phyloP scores from a whole-genome alignment of 768 basidiomycete genomes.

The Pleurotus tuber-regium region DNA sequence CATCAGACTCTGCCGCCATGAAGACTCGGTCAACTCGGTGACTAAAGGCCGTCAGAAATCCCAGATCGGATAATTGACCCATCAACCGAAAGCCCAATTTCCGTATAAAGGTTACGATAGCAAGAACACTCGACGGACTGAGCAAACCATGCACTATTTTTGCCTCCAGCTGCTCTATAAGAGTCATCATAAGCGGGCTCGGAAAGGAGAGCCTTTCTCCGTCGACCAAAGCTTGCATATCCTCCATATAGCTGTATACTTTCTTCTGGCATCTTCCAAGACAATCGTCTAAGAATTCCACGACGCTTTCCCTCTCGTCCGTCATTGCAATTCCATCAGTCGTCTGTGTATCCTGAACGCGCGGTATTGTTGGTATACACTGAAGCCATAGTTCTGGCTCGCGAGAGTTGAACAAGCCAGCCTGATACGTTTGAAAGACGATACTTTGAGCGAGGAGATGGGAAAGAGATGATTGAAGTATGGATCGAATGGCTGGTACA shows the following conservation, averaged over 20 bases:
- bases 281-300: slow-evolving; percentile 83
- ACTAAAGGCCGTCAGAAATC: slow-evolving; percentile 32
- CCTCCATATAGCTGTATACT: slow-evolving; percentile 85
- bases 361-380: slow-evolving; percentile 50
- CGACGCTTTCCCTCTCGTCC: slow-evolving; percentile 55
- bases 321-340: slow-evolving; percentile 52
- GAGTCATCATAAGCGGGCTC: slow-evolving; percentile 77
- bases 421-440: slow-evolving; percentile 74
- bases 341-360: slow-evolving; percentile 33
- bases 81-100: slow-evolving; percentile 57
- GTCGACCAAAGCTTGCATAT: slow-evolving; percentile 38
- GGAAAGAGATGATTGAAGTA: slow-evolving; percentile 51
- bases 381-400: slow-evolving; percentile 78
- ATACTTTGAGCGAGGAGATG: slow-evolving; percentile 70
- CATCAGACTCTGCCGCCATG: not conserved
- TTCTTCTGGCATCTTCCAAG: slow-evolving; percentile 77
- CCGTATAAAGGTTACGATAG: slow-evolving; percentile 63
- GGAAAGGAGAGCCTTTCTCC: slow-evolving; percentile 34
- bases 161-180: slow-evolving; percentile 74
- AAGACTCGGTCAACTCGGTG: slow-evolving; percentile 36
- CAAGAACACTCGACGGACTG: slow-evolving; percentile 58
- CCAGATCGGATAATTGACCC: slow-evolving; percentile 47
- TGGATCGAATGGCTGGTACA: slow-evolving; percentile 46
- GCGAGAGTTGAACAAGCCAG: slow-evolving; percentile 13
- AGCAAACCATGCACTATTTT: slow-evolving; percentile 59